Conservation (phyloP, 2,329 filamentous ascomycete genomes). For the Paraconiothyrium brasiliense region DNA sequence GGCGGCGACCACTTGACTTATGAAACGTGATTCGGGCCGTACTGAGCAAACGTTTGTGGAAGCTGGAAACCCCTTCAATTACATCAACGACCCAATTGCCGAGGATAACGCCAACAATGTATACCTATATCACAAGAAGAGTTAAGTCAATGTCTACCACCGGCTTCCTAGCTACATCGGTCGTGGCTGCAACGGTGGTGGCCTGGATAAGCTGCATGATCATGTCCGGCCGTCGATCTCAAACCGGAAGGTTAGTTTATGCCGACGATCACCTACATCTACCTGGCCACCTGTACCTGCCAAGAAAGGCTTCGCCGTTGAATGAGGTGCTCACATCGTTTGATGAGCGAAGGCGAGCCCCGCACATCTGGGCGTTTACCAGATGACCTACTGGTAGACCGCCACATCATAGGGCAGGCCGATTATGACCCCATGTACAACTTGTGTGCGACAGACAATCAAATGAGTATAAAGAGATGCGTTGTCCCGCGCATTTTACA, state of each 20-base stretch:
- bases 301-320: constrained; percentile 37
- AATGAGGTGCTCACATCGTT: constrained; percentile 32
- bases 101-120: constrained; percentile 8
- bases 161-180: background rate
- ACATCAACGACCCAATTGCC: constrained; percentile 19
- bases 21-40: constrained; percentile 13
- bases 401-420: constrained; percentile 15
- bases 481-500: constrained; percentile 27
- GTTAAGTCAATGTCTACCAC: background rate
- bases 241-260: constrained; percentile 39
- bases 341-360: constrained; percentile 37
- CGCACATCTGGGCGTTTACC: constrained; percentile 12
- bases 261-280: constrained; percentile 26
- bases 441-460: constrained; percentile 18
- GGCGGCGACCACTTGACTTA: constrained; percentile 9
- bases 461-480: constrained; percentile 42
- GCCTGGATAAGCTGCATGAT: constrained; percentile 20
- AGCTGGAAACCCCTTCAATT: constrained; percentile 17
- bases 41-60: constrained; percentile 10
- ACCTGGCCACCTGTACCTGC: constrained; percentile 34
- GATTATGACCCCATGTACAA: constrained; percentile 5
- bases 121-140: background rate
- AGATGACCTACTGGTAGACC: constrained; percentile 8
- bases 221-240: constrained; percentile 29
- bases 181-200: constrained; percentile 21